These are phyloP conservation scores for Neurospora sp. DNA, from an alignment of 495 filamentous ascomycete species.

Conservation along the genomic window DNA sequence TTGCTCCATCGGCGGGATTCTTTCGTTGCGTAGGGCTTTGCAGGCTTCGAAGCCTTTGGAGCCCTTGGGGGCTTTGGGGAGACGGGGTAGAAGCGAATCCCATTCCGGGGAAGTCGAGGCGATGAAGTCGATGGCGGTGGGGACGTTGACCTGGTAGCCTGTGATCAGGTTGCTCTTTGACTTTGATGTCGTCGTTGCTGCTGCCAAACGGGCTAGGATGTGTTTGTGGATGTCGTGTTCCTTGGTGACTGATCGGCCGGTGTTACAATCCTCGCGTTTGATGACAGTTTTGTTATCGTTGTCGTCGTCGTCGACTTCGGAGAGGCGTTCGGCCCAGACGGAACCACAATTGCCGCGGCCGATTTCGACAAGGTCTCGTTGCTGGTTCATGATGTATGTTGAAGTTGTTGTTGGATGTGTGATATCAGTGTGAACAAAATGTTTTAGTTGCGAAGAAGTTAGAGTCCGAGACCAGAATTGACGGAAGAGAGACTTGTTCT, in stretches of 20 bases:
- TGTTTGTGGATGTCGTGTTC: constrained; percentile 8
- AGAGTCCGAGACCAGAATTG: too few species aligned
- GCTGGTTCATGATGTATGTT: background rate
- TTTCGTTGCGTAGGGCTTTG: constrained; percentile 28
- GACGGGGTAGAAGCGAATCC: constrained; percentile 7
- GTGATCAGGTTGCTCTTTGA: background rate
- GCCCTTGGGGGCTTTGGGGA: background rate
- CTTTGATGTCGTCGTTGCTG: background rate
- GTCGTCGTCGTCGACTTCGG: background rate
- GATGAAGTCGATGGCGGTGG: constrained; percentile 1
- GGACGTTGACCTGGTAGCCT: constrained; percentile 8
- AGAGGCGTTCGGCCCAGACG: constrained; percentile 4
- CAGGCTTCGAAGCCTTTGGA: constrained; percentile 14
- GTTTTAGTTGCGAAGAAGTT: background rate
- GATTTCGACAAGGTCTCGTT: background rate
- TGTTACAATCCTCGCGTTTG: constrained; percentile 7
- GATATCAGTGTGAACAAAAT: background rate
- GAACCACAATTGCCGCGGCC: constrained; percentile 8
- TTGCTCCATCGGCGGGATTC: constrained; percentile 30
- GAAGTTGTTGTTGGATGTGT: background rate
- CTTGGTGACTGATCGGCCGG: constrained; percentile 3
- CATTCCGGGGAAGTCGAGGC: background rate
- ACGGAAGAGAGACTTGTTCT: too few species aligned
- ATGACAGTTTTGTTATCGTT: background rate
- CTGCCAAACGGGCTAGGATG: background rate